Base-by-base conservation (phyloP, 805 yeast species). In the Cyberlindnera maclurae region DNA sequence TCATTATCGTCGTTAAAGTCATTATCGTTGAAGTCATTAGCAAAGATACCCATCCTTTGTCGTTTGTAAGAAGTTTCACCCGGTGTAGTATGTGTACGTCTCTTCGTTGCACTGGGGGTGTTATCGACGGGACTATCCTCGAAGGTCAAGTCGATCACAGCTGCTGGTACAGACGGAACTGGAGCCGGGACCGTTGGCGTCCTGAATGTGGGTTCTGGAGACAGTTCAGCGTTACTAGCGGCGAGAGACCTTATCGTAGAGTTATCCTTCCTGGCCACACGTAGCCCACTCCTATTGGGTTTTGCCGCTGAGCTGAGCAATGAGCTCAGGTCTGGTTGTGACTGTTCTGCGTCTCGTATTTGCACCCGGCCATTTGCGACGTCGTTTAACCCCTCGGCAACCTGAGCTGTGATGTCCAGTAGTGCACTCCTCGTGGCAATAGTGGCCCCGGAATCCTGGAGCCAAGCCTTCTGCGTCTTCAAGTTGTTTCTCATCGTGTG, bases 401-500 rank as follows among this genome's bases (percentile, higher is more conserved):
- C 24, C 8, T 20, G 34, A 4, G 29, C 17, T 1, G 45, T 38
- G 30, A 47, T 40, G 17, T 47, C 49, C 18, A 36, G 15, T 4
- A 55, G 41, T 4, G 34, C 36, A 12, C 38, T 38, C n/a, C 15
- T 31, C n/a, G 42, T 24, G 15, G 62, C 57, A 1, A 51, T 33
- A 32, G 49, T 51, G 12, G 59, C 55, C 20, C 34, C 37, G 1
- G 56, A 39, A 15, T 39, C 33, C 12, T 45, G 30, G 29, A 57
- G 43, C 63, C 63, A 59, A 4, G 42, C 37, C 35, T 54, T 17
- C 31, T 58, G 59, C 5, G 45, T 39, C 34, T 50, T 49, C 20
- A 59, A 43, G 44, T 59, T 59, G 42, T 55, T 56, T 39, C 46
- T 54, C 38, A 51, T 49, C 29, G 44, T 40, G 29, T 31, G 31